Evolutionary conservation across 1,139 yeast species (phyloP), one percentile per base, ranked within the genome.

Genomic region (Candida glucosophila): DNA sequence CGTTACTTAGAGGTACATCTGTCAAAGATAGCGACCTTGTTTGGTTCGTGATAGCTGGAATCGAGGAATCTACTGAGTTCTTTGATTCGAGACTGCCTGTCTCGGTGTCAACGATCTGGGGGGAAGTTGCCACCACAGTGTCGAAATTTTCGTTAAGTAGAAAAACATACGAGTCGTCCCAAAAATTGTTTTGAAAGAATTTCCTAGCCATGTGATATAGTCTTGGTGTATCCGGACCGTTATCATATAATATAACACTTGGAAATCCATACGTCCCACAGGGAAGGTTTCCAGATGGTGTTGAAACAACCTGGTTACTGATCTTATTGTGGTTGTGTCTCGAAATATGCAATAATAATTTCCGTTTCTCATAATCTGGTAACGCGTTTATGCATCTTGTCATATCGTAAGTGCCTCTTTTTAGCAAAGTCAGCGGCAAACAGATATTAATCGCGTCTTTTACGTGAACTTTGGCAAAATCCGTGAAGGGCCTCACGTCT

Each of bases 351-450:
- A 41, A 34, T 23, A 47, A 29, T 32, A 60, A 47, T 19, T 49
- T 37, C 4, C 29, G 24, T 36, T 57, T 58, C 29, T 69, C 76
- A 24, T 43, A 57, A 24, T 39, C 52, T 14, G 75, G 69, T 47
- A 77, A 62, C 19, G 81, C 72, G 30, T 72, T 75, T 22, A 74
- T 52, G 35, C 79, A 67, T 37, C 77, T 52, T 29, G 56, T 37
- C 28, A 81, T 55, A 11, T 70, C 68, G 42, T 77, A 81, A 31
- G 71, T 74, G 19, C 71, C 61, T 34, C 95, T 66, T 44, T 78
- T 78, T 36, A 83, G 54, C 24, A 83, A 58, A 1, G 94, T 82
- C 12, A 90, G 74, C 2, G 94, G 94, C 14, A 82, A 56, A 42
- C 88, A 78, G 18, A 82, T 65, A 43, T 79, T 79, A 22, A 78